Evolutionary conservation across 1,284 basidiomycete species (phyloP).

Genomic region (Chalciporus sp.): DNA sequence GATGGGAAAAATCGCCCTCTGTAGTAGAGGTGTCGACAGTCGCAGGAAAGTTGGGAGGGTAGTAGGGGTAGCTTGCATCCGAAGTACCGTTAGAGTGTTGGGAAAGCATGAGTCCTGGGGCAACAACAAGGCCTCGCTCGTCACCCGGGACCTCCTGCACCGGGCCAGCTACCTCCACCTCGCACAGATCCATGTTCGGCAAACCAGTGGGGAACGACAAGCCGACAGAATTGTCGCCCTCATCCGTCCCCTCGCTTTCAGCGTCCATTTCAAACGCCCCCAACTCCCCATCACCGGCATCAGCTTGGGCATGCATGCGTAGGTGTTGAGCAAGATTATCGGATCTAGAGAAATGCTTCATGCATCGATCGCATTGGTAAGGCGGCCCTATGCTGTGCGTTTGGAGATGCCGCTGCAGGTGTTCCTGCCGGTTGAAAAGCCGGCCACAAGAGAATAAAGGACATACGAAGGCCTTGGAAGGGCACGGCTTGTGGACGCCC

Average conservation of each 20-base stretch:
- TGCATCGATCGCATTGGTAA: conserved; percentile 71
- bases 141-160: conserved; percentile 60
- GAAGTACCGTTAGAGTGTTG: conserved; percentile 13
- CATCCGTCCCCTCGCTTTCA: conserved; percentile 33
- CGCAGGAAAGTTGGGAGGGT: conserved; percentile 20
- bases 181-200: conserved; percentile 54
- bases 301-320: conserved; percentile 68
- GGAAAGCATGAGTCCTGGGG: conserved; percentile 19
- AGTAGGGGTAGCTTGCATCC: conserved; percentile 20
- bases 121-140: conserved; percentile 56
- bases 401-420: conserved; percentile 83
- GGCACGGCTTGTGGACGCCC: conserved; percentile 27
- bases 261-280: conserved; percentile 27
- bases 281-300: conserved; percentile 33
- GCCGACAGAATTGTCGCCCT: conserved; percentile 27
- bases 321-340: conserved; percentile 86
- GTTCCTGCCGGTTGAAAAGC: conserved; percentile 88
- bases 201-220: conserved; percentile 30
- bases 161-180: conserved; percentile 59
- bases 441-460: conserved; percentile 80
- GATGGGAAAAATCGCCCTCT: conserved; percentile 24
- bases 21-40: conserved; percentile 21
- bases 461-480: conserved; percentile 73
- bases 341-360: conserved; percentile 80
- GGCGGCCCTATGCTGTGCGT: conserved; percentile 91